Evolutionary conservation across 768 basidiomycete genomes (phyloP), one percentile per base, ranked within the genome.

Genomic region (Epithele typhae): DNA sequence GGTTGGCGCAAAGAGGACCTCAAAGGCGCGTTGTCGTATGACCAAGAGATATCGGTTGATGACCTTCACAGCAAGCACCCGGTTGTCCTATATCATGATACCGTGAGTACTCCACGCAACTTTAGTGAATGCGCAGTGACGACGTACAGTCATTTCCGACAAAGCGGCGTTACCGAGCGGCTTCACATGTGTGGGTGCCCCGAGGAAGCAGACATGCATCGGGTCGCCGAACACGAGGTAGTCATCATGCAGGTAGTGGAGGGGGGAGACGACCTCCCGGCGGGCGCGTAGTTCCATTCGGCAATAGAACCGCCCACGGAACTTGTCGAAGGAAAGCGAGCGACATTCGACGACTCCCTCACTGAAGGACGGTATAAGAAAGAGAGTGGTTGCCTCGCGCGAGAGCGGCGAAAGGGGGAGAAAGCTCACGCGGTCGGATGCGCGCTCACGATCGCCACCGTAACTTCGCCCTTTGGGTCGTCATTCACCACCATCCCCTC

Each of bases 401-500:
- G 21, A 10, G 15, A 3, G 5, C 7, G 3, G 11, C 21, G 11
- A 21, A n/a, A 18, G 18, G 9, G 7, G 15, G 27, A 41, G 9
- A 10, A 6, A 27, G 39, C 60, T 56, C 37, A 58, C 59, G 42
- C 21, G 5, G 32, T 41, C 6, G 48, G 37, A 25, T 52, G 51
- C 11, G 37, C 48, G 22, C 42, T 49, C 43, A 51, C 49, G 51
- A 58, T 55, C 12, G 61, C 60, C 5, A 66, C 48, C 17, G 56
- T 49, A 24, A 46, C 59, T 10, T 54, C 55, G 42, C 43, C 53
- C 19, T 54, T 43, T 10, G 61, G 51, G 43, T 65, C 64, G 5
- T 65, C 57, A 34, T 66, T 67, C 30, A 60, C 44, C 24, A 62
- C 45, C 2, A 67, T 27, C 33, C 62, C 58, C 25, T 62, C 58